Conservation (phyloP, 1,284 basidiomycete genomes). For the Ustilago curta region DNA sequence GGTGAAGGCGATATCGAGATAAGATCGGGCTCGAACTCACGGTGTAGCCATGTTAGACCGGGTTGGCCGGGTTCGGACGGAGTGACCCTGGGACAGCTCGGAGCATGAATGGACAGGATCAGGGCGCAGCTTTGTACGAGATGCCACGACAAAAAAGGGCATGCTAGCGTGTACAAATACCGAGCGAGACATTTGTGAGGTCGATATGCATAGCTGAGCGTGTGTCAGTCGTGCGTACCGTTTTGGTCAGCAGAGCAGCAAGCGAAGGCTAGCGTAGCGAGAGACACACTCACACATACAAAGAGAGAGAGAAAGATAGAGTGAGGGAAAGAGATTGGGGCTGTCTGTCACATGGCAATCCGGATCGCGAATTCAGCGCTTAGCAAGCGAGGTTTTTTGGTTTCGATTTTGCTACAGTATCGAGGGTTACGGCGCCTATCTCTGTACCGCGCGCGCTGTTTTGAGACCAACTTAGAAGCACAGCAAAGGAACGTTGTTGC, state of each 20-base stretch:
- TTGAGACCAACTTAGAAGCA: background rate
- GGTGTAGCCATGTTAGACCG: no score
- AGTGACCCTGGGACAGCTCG: no score
- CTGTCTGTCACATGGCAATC: conserved; percentile 7
- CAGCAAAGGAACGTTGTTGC: background rate
- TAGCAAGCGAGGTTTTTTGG: conserved; percentile 7
- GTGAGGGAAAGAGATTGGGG: background rate
- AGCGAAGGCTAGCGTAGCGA: conserved; percentile 1
- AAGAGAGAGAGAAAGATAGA: no score
- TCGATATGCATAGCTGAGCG: background rate
- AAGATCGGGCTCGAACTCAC: background rate
- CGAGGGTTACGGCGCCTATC: no score
- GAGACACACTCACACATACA: no score
- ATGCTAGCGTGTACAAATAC: no score
- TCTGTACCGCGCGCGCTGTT: background rate
- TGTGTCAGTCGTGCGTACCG: background rate
- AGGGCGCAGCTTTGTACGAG: no score
- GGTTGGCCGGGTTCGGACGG: no score
- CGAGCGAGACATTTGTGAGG: no score
- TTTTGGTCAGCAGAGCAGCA: background rate
- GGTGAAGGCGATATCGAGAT: background rate
- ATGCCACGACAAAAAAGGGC: no score
- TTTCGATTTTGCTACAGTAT: no score
- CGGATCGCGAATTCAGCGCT: background rate
- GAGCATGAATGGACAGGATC: no score